These are phyloP conservation scores for Monosporascus sp. DNA, from an alignment of 2,329 filamentous ascomycete species.

Conservation along the genomic window DNA sequence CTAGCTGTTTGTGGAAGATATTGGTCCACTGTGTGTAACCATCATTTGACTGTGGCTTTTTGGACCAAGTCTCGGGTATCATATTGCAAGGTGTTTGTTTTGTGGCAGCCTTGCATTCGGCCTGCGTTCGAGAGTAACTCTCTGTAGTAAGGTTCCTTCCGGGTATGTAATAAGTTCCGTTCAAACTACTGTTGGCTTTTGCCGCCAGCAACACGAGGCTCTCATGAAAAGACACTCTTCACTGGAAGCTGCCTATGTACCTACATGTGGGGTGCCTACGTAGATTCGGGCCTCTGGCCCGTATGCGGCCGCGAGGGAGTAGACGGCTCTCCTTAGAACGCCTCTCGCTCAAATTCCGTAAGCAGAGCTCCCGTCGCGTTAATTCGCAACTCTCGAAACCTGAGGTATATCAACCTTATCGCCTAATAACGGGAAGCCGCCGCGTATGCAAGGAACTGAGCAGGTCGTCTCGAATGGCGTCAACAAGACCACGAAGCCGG, in stretches of 20 bases:
- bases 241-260: too few relatives aligned
- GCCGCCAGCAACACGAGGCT: conserved; percentile 7
- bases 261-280: too few relatives aligned
- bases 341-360: not conserved
- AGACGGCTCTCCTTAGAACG: not conserved
- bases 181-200: too few relatives aligned
- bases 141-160: not conserved
- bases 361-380: not conserved
- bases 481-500: not conserved
- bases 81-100: not conserved
- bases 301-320: not conserved
- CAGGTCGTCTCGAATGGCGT: not conserved
- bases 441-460: not conserved
- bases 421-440: not conserved
- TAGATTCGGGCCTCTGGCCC: too few relatives aligned
- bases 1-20: not conserved
- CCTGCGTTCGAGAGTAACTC: not conserved
- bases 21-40: not conserved
- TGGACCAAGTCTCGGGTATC: too few relatives aligned
- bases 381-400: not conserved
- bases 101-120: not conserved
- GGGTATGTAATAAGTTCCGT: too few relatives aligned
- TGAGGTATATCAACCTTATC: not conserved
- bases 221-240: too few relatives aligned
- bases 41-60: not conserved